Base-by-base conservation (phyloP, 108 stramenopile genomes). In the Conticribra weissflogii region DNA sequence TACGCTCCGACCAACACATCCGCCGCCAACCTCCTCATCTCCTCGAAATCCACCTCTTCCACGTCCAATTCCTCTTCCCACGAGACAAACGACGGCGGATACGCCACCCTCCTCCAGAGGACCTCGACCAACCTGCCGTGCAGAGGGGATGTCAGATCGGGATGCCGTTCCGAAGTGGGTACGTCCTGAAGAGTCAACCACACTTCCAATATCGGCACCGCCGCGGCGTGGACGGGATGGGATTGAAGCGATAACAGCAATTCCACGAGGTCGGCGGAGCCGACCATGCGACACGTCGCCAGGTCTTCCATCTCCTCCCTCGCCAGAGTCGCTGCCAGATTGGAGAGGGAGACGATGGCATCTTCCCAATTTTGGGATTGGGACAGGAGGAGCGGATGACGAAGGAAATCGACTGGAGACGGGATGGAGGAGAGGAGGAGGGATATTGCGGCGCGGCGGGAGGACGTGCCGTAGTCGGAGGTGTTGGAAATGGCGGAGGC, bases 171-270 rank as follows among this genome's bases (percentile, higher is more conserved):
- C 1, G 32, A 21, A 2, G 72, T 74, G 30, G 83, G 81, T n/a
- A 82, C 74, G 59, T 89, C 85, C 70, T 86, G 85, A 21, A 89
- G 44, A 22, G 82, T 76, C 57, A 89, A 64, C 85, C 85, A 89
- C 31, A 78, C 79, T 57, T 89, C 87, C 33, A 85, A 59, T 9
- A 77, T 77, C 1, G 72, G 63, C 44, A 81, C 47, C 18, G 80
- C 76, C 4, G 72, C 82, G n/a, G 59, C 56, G 44, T 72, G 76
- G 15, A 49, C 59, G 15, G 81, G 86, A 63, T 85, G 84, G 0
- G 63, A 36, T 61, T 85, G 84, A 27, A 88, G 54, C 33, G 74
- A 54, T 63, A 88, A 50, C 50, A 88, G 68, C 16, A 88, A 16
- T 21, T 63, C 44, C 50, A 85, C 46, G n/a, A 82, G 48, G n/a